phyloP scores from a whole-genome alignment of 139 green algal genomes.

The Micractinium sp. region DNA sequence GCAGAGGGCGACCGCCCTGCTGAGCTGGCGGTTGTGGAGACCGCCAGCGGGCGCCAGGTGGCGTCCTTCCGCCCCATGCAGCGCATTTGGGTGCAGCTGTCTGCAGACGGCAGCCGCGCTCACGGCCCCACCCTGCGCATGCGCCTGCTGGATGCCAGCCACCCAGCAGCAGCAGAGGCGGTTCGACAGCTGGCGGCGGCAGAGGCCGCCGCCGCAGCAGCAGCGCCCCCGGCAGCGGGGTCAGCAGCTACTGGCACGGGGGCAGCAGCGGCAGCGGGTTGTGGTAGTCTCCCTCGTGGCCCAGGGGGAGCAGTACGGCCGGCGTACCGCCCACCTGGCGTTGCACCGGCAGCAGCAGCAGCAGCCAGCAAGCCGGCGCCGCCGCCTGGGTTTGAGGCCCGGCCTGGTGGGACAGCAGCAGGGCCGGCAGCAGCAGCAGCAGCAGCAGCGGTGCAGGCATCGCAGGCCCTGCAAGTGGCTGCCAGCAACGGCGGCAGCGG shows the following conservation, averaged over 20 bases:
- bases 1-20: not conserved
- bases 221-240: not conserved
- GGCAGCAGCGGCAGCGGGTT: not conserved
- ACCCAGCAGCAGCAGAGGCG: conserved; percentile 43
- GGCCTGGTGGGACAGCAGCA: not conserved
- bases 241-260: no score
- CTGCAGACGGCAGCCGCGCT: conserved; percentile 45
- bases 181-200: conserved; percentile 4
- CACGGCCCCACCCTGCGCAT: conserved; percentile 61
- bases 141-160: conserved; percentile 41
- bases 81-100: conserved; percentile 56
- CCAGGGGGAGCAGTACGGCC: not conserved
- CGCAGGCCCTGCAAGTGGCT: not conserved
- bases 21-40: not conserved
- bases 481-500: no score
- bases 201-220: not conserved
- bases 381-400: not conserved
- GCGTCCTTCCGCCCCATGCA: conserved; percentile 40
- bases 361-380: not conserved
- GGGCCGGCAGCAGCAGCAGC: not conserved
- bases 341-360: not conserved
- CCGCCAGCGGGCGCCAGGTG: not conserved
- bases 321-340: not conserved
- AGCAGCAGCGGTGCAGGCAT: not conserved
- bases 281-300: not conserved